Evolutionary conservation across 2,329 filamentous ascomycete genomes (phyloP), one percentile per base, ranked within the genome.

Genomic region (Rutstroemia sp.): DNA sequence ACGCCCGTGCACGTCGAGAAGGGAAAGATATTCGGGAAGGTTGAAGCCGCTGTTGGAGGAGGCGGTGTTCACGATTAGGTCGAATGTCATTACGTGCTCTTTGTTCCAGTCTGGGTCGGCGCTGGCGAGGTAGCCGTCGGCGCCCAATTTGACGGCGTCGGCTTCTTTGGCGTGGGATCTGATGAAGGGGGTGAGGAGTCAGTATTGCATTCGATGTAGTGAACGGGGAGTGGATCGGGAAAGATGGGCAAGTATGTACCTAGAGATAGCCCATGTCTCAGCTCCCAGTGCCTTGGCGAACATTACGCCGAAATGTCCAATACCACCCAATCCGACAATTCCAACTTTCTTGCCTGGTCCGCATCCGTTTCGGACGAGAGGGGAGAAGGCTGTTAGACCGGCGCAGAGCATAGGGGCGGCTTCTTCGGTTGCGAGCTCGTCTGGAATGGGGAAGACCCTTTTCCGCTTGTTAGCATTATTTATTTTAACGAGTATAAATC

Each of bases 331-430:
- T 60, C 88, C 88, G 8, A 90, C 81, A 59, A 92, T 81, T 39
- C 80, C 88, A 21, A 91, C 83, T 74, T 89, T 90, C 77, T 88
- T 90, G 60, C 90, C 89, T 1, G 87, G 87, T 0, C 87, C 87
- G 58, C 80, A 79, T 21, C 87, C 87, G 67, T 91, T 85, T 49
- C 89, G 81, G 61, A 88, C 85, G 14, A 95, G 78, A 1, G 90
- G 90, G 59, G 82, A 87, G 75, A 85, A 95, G 58, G 84, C 83
- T 3, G 90, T 95, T 62, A 95, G 78, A 61, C 90, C 90, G 42
- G 88, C 90, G 72, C 90, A 95, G 63, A 94, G 79, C 87, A 92
- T 90, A 9, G 87, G 88, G 1, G 88, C 90, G 1, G 85, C 88
- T 51, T 85, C 72, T 55, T 74, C 71, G 62, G 77, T 80, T 9